Base-by-base conservation (phyloP, 805 yeast genomes). In the Cyberlindnera euphorbiae region DNA sequence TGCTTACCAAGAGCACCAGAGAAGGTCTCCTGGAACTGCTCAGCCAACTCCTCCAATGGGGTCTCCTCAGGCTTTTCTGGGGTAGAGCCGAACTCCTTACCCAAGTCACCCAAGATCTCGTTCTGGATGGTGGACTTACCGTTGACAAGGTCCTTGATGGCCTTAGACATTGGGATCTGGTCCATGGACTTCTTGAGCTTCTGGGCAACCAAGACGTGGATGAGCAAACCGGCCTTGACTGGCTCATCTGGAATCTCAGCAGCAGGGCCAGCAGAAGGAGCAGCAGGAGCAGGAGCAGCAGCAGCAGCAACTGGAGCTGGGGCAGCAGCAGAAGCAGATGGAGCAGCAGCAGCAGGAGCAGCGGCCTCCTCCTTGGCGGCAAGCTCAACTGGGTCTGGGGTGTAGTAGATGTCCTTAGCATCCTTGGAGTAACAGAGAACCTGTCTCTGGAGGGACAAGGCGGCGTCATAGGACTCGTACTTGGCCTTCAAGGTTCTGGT, bases 1-100 rank as follows among this genome's bases (percentile, higher is more conserved):
- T 89, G 95, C 64, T 93, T 93, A 62, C 99, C 99, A 49, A 93
- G 75, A 47, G 78, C 73, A 50, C 97, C 97, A 48, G 67, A 59
- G 71, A 87, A 93, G 18, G 89, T 69, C 47, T 87, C 96, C 69
- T 90, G 96, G 77, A 93, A 86, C 54, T 77, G 80, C 58, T 87
- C 97, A 32, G 97, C 97, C 61, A 93, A 78, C 65, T 93, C 99
- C 58, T 78, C 84, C 52, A 93, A 74, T 44, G 98, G 98, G 28
- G 95, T 84, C 59, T 93, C 99, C 67, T 93, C 99, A 45, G 99
- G 97, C 67, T 93, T 93, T 67, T 93, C 99, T 28, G 99, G 99
- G 33, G 97, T 89, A 30, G 93, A 67, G 55, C 97, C 97, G 58
- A 93, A 93, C 68, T 93, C 99, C 66, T 93, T 93, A 59, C 97